phyloP scores from a whole-genome alignment of 495 filamentous ascomycete species.

The Neurospora discreta region DNA sequence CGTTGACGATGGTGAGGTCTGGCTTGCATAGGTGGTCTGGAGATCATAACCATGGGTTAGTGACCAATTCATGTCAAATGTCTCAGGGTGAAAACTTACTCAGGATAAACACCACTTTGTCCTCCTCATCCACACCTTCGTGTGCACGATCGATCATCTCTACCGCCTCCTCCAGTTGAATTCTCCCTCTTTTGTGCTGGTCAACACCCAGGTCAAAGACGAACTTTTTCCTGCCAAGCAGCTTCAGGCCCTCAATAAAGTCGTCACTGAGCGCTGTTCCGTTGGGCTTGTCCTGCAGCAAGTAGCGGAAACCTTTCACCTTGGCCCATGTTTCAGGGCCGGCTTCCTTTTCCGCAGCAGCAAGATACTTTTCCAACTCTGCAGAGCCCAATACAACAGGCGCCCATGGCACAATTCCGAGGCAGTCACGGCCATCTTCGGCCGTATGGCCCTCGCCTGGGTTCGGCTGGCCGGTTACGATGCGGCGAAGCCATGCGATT shows the following conservation, averaged over 20 bases:
- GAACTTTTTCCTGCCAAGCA: constrained; percentile 49
- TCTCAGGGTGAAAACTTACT: constrained; percentile 39
- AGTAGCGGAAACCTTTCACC: constrained; percentile 61
- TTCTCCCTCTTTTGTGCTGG: constrained; percentile 52
- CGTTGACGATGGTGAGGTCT: constrained; percentile 44
- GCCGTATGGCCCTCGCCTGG: constrained; percentile 47
- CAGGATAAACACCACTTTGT: constrained; percentile 54
- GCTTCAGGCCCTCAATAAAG: constrained; percentile 60
- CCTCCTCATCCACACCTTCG: constrained; percentile 43
- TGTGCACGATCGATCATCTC: constrained; percentile 59
- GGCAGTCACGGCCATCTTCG: constrained; percentile 40
- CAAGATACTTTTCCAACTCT: constrained; percentile 40
- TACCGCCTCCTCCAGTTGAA: constrained; percentile 60
- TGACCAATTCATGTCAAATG: neutral
- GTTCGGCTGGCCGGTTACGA: constrained; percentile 46
- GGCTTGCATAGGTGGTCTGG: constrained; percentile 86
- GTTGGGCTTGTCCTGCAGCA: constrained; percentile 63
- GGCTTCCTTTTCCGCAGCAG: constrained; percentile 37
- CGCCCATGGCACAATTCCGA: constrained; percentile 73
- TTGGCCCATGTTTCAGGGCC: constrained; percentile 31
- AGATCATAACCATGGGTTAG: neutral
- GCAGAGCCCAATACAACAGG: constrained; percentile 52
- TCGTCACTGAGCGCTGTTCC: constrained; percentile 47
- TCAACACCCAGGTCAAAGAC: constrained; percentile 80
- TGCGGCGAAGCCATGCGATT: constrained; percentile 52